Evolutionary conservation across 306 rosid genomes (phyloP), one percentile per base, ranked within the genome.

Genomic region (Notholithocarpus densiflorus): DNA sequence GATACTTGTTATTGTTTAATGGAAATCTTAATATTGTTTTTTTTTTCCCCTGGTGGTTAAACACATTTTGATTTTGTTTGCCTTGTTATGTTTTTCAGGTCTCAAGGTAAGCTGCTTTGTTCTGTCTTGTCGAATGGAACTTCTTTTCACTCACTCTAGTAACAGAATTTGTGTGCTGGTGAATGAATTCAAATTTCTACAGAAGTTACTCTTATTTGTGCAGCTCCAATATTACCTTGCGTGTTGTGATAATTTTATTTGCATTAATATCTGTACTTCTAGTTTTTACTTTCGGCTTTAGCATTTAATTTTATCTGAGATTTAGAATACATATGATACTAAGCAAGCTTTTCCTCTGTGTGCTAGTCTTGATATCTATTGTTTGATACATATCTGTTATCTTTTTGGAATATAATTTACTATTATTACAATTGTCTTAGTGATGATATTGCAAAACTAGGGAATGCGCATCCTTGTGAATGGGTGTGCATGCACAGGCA

Each of bases 61-160:
- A 24, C 57, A n/a, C 5, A 34, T 53, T 52, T 54, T 61, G 53
- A 56, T 64, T 62, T 51, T 77, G 40, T 73, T 40, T 82, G 27
- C 64, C 78, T 77, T 60, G 14, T 60, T 77, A 76, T 82, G 31
- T 88, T 62, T 86, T 90, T 90, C 97, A 94, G 98, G 89, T 90
- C 89, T 61, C 98, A 89, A 94, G 98, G 98, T 94, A 92, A 68
- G 85, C 84, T 73, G 79, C 56, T 77, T 61, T 82, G 62, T 79
- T 75, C 83, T 79, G 75, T 81, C 84, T 83, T 69, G 70, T 56
- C 56, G 77, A 80, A 64, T 73, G 72, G 57, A 80, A 59, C 72
- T 79, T 77, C n/a, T 75, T 66, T 80, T 75, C 62, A 78, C 86
- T 79, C 66, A 53, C 69, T 53, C 45, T 71, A 53, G 73, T 34